Base-by-base conservation (phyloP, 768 basidiomycete species). In the Boletus rubropictus region DNA sequence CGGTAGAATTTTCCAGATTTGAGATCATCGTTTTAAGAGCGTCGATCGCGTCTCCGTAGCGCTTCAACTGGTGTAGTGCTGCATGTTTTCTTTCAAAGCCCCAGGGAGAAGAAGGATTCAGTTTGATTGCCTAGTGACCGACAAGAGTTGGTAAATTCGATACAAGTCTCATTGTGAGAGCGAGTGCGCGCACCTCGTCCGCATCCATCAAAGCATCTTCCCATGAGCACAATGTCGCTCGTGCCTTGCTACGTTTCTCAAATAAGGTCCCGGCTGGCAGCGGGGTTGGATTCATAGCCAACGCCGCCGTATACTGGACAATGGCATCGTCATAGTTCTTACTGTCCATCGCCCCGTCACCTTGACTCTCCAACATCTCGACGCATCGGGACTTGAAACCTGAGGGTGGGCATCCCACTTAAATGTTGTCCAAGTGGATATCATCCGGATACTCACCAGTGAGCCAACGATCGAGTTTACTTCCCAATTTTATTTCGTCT, bases 41-140 rank as follows among this genome's bases (percentile, higher is more conserved):
- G 2, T 46, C 31, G 32, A 54, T 47, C 17, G 58, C 58, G 2
- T 51, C 47, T 8, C 11, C 34, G 14, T 49, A 59, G 24, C 42
- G 58, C 25, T 28, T 14, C 21, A 59, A 25, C 33, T 14, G 18
- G 35, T 48, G 54, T 24, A 59, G 36, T 4, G 46, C 49, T 28
- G 46, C 31, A 1, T 60, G 51, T 21, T 44, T 53, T 34, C 42
- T 51, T 49, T 57, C 39, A n/a, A 57, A 54, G 20, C 51, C 49
- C 22, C 41, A 40, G 1, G 51, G 58, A 1, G 51, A 60, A 32
- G 39, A 57, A 28, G 47, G 46, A n/a, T 46, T 9, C 12, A 34
- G 15, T 28, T 14, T 21, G 7, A 53, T 50, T 4, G 45, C 58
- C 58, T 59, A 27, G 24, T 28, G 14, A 31, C 12, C 5, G 12